Evolutionary conservation across 2,329 filamentous ascomycete species (phyloP).

Genomic region (Aureobasidium sp.): DNA sequence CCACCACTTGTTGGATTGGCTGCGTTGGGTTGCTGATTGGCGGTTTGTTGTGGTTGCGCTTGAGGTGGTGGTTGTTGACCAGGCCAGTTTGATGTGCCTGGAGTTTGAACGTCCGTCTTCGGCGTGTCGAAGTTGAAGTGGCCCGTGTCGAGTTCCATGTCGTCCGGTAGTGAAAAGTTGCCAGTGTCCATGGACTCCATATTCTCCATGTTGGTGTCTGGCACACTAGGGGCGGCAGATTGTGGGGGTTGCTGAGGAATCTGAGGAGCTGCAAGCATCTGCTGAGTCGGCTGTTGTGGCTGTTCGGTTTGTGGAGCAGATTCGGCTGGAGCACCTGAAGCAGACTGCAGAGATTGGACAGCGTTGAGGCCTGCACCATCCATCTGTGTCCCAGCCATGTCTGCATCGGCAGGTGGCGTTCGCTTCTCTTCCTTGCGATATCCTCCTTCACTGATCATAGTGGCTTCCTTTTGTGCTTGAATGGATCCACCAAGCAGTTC

Average conservation of each 20-base stretch:
- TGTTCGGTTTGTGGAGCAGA: not conserved
- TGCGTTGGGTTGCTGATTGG: conserved; percentile 12
- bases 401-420: conserved; percentile 1
- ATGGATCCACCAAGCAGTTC: conserved; percentile 56
- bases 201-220: conserved; percentile 14
- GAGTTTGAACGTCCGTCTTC: conserved; percentile 6
- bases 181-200: conserved; percentile 16
- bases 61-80: not conserved
- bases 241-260: conserved; percentile 9
- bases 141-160: conserved; percentile 16
- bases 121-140: conserved; percentile 11
- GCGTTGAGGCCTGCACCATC: conserved; percentile 41
- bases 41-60: conserved; percentile 10
- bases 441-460: conserved; percentile 27
- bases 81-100: not conserved
- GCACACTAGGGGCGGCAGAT: not conserved
- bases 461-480: conserved; percentile 34
- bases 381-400: conserved; percentile 21
- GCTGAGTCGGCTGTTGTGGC: not conserved
- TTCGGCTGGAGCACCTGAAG: not conserved
- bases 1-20: conserved; percentile 5
- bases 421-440: conserved; percentile 24
- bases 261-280: not conserved
- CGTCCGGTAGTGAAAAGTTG: conserved; percentile 15
- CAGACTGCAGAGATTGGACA: conserved; percentile 54